phyloP scores from a whole-genome alignment of 2,329 filamentous ascomycete genomes.

The Rhynchosporium graminicola region DNA sequence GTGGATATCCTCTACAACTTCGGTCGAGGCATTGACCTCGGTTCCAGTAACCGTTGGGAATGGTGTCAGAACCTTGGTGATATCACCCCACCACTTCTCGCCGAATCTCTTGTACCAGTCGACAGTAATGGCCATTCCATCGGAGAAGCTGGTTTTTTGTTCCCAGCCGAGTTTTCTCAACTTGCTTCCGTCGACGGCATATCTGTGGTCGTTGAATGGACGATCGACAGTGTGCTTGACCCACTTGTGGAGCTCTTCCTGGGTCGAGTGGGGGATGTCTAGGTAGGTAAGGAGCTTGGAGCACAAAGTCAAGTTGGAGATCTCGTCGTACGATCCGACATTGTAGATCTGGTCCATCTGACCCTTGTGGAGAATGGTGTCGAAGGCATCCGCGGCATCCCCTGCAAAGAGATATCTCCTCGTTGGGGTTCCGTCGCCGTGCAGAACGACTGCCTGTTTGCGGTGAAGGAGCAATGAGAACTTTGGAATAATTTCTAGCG shows the following conservation, averaged over 20 bases:
- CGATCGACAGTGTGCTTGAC: conserved; percentile 76
- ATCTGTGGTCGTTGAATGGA: conserved; percentile 75
- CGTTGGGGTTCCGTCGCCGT: conserved; percentile 74
- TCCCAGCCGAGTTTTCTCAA: conserved; percentile 68
- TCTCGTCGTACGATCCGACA: conserved; percentile 74
- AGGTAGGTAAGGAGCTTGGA: conserved; percentile 64
- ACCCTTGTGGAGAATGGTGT: conserved; percentile 80
- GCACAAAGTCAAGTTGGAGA: conserved; percentile 73
- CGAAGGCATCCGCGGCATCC: conserved; percentile 79
- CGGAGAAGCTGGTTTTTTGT: conserved; percentile 64
- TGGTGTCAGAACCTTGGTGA: conserved; percentile 66
- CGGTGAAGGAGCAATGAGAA: conserved; percentile 73
- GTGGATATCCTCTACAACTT: conserved; percentile 36
- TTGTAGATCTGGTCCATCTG: conserved; percentile 78
- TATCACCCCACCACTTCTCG: conserved; percentile 72
- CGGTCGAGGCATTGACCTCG: conserved; percentile 50
- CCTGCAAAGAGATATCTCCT: conserved; percentile 76
- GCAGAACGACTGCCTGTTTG: conserved; percentile 66
- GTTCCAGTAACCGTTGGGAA: conserved; percentile 62
- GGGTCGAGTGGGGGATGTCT: conserved; percentile 52
- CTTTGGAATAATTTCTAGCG: conserved; percentile 77
- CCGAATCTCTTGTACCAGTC: conserved; percentile 70
- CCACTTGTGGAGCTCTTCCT: conserved; percentile 60
- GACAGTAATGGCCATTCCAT: conserved; percentile 64
- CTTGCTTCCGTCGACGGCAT: conserved; percentile 71